Conservation (phyloP, 768 basidiomycete genomes). For the Pleurotus salmoneostramineus region DNA sequence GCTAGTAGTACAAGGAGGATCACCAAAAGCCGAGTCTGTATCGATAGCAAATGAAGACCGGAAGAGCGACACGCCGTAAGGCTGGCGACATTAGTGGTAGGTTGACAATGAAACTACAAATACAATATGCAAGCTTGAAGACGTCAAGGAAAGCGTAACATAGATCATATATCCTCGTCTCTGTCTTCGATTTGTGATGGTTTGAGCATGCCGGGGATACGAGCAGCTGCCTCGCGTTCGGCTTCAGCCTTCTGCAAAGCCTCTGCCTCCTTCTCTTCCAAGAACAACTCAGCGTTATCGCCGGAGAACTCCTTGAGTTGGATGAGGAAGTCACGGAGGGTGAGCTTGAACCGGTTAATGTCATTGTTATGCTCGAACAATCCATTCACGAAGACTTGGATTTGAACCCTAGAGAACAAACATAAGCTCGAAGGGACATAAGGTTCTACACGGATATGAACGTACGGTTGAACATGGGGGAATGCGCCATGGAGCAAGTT, state of each 20-base stretch:
- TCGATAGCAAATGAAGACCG: slow-evolving; percentile 14
- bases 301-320: slow-evolving; percentile 97
- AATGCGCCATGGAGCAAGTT: slow-evolving; percentile 87
- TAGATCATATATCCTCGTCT: slow-evolving; percentile 75
- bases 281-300: slow-evolving; percentile 87
- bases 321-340: slow-evolving; percentile 95
- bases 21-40: background rate
- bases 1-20: background rate
- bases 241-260: slow-evolving; percentile 70
- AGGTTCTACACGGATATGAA: background rate
- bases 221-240: slow-evolving; percentile 85
- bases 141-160: slow-evolving; percentile 12
- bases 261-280: slow-evolving; percentile 94
- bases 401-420: slow-evolving; percentile 50
- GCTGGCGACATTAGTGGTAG: slow-evolving; percentile 17
- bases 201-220: slow-evolving; percentile 97
- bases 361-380: slow-evolving; percentile 74
- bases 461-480: slow-evolving; percentile 84
- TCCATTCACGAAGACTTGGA: slow-evolving; percentile 63
- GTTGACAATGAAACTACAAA: slow-evolving; percentile 22
- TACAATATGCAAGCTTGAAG: slow-evolving; percentile 22
- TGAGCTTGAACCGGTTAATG: slow-evolving; percentile 88
- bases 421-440: slow-evolving; percentile 7
- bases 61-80: slow-evolving; percentile 16
- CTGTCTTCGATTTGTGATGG: slow-evolving; percentile 93